These are phyloP conservation scores for Cardamine resedifolia DNA, from an alignment of 345 rosid species.

Conservation along the genomic window DNA sequence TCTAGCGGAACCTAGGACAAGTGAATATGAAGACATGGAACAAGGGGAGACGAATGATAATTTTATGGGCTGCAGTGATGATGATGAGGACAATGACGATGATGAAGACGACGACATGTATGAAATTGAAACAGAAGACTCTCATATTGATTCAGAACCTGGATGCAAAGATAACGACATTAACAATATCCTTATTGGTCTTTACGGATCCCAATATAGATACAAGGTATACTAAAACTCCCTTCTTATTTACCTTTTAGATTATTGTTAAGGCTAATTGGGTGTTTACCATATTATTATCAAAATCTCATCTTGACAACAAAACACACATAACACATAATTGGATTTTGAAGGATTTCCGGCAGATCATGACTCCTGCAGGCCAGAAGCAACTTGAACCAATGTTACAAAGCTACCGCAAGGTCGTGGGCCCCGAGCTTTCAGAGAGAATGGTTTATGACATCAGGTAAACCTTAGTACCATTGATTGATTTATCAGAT, in stretches of 20 bases:
- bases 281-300: constrained; percentile 1
- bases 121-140: constrained; percentile 50
- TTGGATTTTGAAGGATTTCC: constrained; percentile 50
- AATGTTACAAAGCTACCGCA: constrained; percentile 55
- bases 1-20: constrained; percentile 35
- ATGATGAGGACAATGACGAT: constrained; percentile 41
- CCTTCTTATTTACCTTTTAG: neutral
- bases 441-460: constrained; percentile 68
- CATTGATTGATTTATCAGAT: neutral
- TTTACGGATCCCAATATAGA: constrained; percentile 50
- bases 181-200: constrained; percentile 49
- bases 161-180: constrained; percentile 46
- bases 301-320: constrained; percentile 22
- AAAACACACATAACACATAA: constrained; percentile 1
- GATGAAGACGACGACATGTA: constrained; percentile 44
- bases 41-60: constrained; percentile 41
- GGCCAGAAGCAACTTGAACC: constrained; percentile 52
- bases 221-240: constrained; percentile 56
- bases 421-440: constrained; percentile 64
- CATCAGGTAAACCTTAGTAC: constrained; percentile 42
- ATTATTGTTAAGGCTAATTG: neutral
- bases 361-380: constrained; percentile 36
- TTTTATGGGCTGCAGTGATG: constrained; percentile 32
- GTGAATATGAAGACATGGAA: constrained; percentile 41
- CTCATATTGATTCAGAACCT: constrained; percentile 51